phyloP scores from a whole-genome alignment of 2,329 filamentous ascomycete genomes.

The Fusarium sp. region DNA sequence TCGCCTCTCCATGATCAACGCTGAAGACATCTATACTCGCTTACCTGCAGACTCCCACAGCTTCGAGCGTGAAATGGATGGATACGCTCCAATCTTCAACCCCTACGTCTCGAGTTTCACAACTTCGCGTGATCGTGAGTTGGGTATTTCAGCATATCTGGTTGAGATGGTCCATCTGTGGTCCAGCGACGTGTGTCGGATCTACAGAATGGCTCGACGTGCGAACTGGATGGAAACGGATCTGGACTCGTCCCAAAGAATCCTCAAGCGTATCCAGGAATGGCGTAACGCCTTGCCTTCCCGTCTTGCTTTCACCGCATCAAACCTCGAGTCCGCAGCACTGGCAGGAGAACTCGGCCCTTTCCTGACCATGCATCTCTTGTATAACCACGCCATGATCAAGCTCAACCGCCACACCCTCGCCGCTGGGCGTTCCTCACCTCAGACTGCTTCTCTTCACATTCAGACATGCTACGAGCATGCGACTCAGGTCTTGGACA shows the following conservation, averaged over 20 bases:
- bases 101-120: constrained; percentile 50
- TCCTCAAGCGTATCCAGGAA: constrained; percentile 62
- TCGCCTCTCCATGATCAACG: constrained; percentile 65
- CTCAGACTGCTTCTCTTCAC: constrained; percentile 57
- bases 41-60: constrained; percentile 70
- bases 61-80: constrained; percentile 70
- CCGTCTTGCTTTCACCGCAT: constrained; percentile 63
- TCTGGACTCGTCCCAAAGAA: constrained; percentile 56
- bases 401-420: constrained; percentile 72
- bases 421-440: constrained; percentile 52
- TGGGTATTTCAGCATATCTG: constrained; percentile 68
- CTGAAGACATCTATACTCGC: constrained; percentile 73
- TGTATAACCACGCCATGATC: constrained; percentile 73
- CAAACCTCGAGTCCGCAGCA: constrained; percentile 68
- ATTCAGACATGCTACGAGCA: constrained; percentile 62
- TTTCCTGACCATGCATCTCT: constrained; percentile 72
- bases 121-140: constrained; percentile 41
- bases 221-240: constrained; percentile 45
- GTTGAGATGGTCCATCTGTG: constrained; percentile 73
- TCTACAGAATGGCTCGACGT: constrained; percentile 56
- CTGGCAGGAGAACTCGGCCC: constrained; percentile 64
- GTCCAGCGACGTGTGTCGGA: constrained; percentile 70
- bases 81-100: constrained; percentile 70
- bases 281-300: constrained; percentile 69
- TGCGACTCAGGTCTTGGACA: constrained; percentile 62